Conservation (phyloP, 2,329 filamentous ascomycete species). For the Chalaropsis thielavioides region DNA sequence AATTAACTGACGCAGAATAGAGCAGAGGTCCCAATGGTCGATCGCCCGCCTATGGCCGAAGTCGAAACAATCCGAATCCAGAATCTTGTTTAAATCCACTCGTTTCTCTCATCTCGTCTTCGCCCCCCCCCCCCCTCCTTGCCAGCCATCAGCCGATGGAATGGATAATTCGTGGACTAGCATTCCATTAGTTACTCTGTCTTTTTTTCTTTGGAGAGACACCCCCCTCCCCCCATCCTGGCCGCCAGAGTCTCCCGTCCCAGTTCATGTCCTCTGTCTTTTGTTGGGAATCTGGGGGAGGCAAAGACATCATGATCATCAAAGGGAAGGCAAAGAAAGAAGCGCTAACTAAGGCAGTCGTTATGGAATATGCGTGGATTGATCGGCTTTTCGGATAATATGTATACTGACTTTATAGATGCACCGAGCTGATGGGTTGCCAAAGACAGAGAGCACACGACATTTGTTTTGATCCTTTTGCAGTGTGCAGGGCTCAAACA, state of each 20-base stretch:
- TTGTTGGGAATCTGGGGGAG: slow-evolving; percentile 2
- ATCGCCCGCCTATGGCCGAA: background rate
- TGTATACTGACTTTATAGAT: background rate
- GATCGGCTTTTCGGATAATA: too few relatives aligned
- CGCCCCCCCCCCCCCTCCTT: background rate
- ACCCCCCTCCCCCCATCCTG: too few relatives aligned
- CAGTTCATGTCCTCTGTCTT: background rate
- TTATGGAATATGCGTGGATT: background rate
- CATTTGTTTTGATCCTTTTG: too few relatives aligned
- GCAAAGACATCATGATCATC: background rate
- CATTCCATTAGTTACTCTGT: background rate
- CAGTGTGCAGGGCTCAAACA: too few relatives aligned
- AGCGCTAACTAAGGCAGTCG: background rate
- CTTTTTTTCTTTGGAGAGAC: background rate
- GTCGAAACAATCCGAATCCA: background rate
- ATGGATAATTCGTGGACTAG: background rate
- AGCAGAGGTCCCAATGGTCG: background rate
- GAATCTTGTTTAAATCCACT: background rate
- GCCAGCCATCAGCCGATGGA: background rate
- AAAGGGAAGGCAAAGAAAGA: background rate
- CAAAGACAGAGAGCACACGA: too few relatives aligned
- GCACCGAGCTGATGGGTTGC: too few relatives aligned
- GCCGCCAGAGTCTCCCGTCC: too few relatives aligned
- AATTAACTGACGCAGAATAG: background rate
- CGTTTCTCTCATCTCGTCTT: background rate